Conservation (phyloP, 2,329 filamentous ascomycete species). For the Monosporascus sp. region DNA sequence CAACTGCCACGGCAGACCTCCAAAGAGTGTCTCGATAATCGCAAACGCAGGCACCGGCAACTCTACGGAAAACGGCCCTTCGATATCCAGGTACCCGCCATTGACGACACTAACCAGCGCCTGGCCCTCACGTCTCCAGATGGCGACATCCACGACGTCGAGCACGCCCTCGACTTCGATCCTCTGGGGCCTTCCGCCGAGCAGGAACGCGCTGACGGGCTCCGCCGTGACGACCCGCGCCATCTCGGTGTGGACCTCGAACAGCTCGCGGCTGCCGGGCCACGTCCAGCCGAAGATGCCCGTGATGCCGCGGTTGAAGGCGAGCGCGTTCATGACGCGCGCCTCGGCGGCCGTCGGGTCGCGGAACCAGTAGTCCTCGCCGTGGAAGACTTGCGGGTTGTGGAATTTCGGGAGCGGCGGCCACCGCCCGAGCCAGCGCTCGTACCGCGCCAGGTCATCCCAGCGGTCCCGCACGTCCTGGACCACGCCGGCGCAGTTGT, state of each 20-base stretch:
- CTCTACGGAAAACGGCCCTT: constrained; percentile 6
- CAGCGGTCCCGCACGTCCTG: constrained; percentile 42
- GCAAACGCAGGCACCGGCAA: constrained; percentile 12
- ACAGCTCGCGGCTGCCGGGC: constrained; percentile 32
- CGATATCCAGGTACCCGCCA: constrained; percentile 15
- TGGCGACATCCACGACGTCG: constrained; percentile 29
- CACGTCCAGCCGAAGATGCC: constrained; percentile 41
- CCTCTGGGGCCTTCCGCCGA: constrained; percentile 23
- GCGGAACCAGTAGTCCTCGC: constrained; percentile 42
- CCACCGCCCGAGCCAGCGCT: constrained; percentile 36
- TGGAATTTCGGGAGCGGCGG: constrained; percentile 33
- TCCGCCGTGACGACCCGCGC: constrained; percentile 29
- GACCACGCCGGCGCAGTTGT: constrained; percentile 50
- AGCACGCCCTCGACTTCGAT: constrained; percentile 3
- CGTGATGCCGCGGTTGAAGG: constrained; percentile 40
- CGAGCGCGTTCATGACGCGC: constrained; percentile 38
- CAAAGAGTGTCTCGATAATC: constrained; percentile 17
- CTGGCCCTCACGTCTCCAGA: constrained; percentile 24
- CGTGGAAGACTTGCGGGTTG: constrained; percentile 42
- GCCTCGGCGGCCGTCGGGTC: constrained; percentile 38
- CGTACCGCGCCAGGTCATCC: constrained; percentile 32
- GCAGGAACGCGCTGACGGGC: constrained; percentile 35
- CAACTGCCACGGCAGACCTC: constrained; percentile 19
- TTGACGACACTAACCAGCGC: constrained; percentile 35
- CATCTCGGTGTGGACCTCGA: constrained; percentile 32